Percentiles rank a stretch among this genome's conserved stretches.
phyloP scores from a whole-genome alignment of 2,329 filamentous ascomycete genomes.

The Pseudonectria foliicola region DNA sequence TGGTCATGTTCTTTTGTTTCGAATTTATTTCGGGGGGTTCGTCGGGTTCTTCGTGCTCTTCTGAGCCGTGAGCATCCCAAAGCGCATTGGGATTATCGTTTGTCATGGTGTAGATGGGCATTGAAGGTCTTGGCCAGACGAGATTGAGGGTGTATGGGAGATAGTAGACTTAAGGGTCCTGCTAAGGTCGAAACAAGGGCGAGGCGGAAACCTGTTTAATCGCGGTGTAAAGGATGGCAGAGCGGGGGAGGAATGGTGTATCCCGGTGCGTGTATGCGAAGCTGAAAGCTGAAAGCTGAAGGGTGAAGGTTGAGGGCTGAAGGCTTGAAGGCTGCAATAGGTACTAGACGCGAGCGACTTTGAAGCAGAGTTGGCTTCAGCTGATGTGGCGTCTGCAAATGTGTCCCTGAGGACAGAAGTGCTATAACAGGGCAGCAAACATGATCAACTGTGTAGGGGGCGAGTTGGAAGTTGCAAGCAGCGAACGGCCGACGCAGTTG shows the following conservation, averaged over 20 bases:
- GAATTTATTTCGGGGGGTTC: slow-evolving; percentile 68
- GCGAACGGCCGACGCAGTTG: slow-evolving; percentile 6
- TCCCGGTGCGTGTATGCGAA: not conserved
- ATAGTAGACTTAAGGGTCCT: too few relatives aligned
- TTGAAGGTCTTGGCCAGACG: slow-evolving; percentile 33
- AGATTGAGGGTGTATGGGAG: slow-evolving; percentile 13
- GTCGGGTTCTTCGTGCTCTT: slow-evolving; percentile 72
- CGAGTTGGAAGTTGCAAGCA: slow-evolving; percentile 8
- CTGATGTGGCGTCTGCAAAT: slow-evolving; percentile 2
- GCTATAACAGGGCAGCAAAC: slow-evolving; percentile 30
- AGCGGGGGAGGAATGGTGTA: too few relatives aligned
- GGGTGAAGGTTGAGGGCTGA: not conserved
- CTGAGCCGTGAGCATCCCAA: slow-evolving; percentile 35
- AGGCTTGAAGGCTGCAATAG: not conserved
- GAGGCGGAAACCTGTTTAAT: too few relatives aligned
- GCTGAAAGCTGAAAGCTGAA: not conserved
- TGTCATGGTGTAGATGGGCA: slow-evolving; percentile 20
- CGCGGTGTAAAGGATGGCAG: too few relatives aligned
- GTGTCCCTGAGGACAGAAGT: slow-evolving; percentile 32
- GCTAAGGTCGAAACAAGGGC: not conserved
- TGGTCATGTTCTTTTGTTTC: slow-evolving; percentile 20
- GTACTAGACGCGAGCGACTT: too few relatives aligned
- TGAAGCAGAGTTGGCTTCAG: slow-evolving; percentile 3
- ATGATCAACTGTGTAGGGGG: slow-evolving; percentile 24
- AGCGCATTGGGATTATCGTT: slow-evolving; percentile 21